Base-by-base conservation (phyloP, 805 yeast species). In the Komagataella phaffii region DNA sequence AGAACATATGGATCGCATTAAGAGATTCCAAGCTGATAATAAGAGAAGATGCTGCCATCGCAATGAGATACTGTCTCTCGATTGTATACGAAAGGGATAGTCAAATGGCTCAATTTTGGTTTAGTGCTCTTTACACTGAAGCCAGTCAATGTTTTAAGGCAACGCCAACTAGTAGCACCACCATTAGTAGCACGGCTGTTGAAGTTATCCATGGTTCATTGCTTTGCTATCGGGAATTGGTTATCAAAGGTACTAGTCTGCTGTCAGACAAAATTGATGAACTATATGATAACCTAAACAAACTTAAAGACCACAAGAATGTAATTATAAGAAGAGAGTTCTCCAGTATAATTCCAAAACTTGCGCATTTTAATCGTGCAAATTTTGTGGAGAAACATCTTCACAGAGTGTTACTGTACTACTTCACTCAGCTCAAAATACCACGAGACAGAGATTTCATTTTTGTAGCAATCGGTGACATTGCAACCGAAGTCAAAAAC, bases 201-300 rank as follows among this genome's bases (percentile, higher is more conserved):
- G 97, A 89, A 55, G 72, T 83, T 2, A 76, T 88, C n/a, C 98
- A 91, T 64, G 97, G 96, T 0, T 79, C 95, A 0, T 68, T 91
- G 19, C 69, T 91, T 45, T 93, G 87, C 0, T 89, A 81, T 62
- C 74, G 93, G 36, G 96, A 88, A 63, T 70, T 91, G 17, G 75
- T 90, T 12, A 69, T 75, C 51, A 76, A 81, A 55, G 85, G 85
- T 17, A 93, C 93, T 21, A 75, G 82, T 54, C 82, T 85, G 57
- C 72, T 91, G 62, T 77, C 77, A 50, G 77, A 83, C 7, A 83
- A 80, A 61, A 84, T 85, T 58, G 87, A 84, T 53, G 83, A 80
- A 46, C 81, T 89, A 17, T 88, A 86, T 64, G 90, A 85, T 56
- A 79, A 83, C 12, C 75, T 89, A 7, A 75, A 86, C 57, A 69